Conservation (phyloP, 2,329 filamentous ascomycete species). For the Alternaria atra region DNA sequence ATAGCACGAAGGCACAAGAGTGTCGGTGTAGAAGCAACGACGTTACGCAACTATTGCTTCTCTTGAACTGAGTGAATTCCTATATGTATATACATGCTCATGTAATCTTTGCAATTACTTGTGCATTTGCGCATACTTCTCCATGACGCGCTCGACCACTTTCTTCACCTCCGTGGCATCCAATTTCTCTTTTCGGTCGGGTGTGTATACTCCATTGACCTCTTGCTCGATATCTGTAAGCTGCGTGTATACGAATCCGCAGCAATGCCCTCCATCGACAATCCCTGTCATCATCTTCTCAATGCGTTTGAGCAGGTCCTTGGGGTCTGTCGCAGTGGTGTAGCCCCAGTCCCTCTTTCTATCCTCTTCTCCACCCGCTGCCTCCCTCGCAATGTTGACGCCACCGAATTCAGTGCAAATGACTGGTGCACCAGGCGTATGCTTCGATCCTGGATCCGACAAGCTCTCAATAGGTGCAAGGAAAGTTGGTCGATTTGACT, state of each 20-base stretch:
- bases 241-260: constrained; percentile 73
- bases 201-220: constrained; percentile 72
- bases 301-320: constrained; percentile 67
- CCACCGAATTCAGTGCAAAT: constrained; percentile 75
- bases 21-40: neutral
- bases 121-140: constrained; percentile 33
- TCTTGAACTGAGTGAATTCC: neutral
- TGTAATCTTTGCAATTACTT: constrained; percentile 5
- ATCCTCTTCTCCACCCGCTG: constrained; percentile 44
- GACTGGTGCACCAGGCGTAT: constrained; percentile 65
- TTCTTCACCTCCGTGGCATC: constrained; percentile 65
- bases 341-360: constrained; percentile 69
- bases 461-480: constrained; percentile 54
- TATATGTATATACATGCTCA: neutral
- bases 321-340: constrained; percentile 68
- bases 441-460: constrained; percentile 56
- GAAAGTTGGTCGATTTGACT: constrained; percentile 65
- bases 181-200: constrained; percentile 67
- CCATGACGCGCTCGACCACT: constrained; percentile 61
- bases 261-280: constrained; percentile 64
- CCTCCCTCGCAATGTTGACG: constrained; percentile 67
- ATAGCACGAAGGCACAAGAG: neutral
- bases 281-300: constrained; percentile 68
- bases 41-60: neutral
- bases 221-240: constrained; percentile 72